Percentiles rank a stretch among this genome's conserved stretches.
These are phyloP conservation scores for Phytophthora pseudosyringae DNA, from an alignment of 352 stramenopile genomes.

Conservation along the genomic window DNA sequence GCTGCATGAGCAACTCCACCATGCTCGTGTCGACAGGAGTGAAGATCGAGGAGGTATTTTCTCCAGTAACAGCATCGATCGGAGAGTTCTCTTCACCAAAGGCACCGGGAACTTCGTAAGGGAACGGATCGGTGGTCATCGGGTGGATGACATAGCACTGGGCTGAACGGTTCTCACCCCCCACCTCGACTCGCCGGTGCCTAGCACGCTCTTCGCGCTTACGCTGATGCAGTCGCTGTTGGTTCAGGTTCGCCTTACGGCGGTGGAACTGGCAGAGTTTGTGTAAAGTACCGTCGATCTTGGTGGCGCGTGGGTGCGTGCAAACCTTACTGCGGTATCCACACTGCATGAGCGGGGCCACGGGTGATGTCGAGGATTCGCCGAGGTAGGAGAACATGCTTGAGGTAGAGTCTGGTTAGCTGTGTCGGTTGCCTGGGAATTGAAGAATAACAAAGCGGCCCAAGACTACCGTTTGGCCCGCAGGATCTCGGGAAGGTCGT, in stretches of 20 bases:
- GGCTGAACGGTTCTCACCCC: too few relatives aligned
- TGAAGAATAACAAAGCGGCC: constrained; percentile 2
- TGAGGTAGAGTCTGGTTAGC: not conserved
- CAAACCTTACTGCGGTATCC: constrained; percentile 66
- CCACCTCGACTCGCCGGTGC: too few relatives aligned
- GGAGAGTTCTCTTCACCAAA: too few relatives aligned
- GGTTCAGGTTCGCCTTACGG: constrained; percentile 61
- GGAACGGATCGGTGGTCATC: too few relatives aligned
- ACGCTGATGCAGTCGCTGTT: constrained; percentile 52
- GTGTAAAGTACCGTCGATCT: constrained; percentile 58
- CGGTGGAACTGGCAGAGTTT: constrained; percentile 68
- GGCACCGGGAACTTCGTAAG: too few relatives aligned
- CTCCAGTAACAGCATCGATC: too few relatives aligned
- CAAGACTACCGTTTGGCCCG: too few relatives aligned
- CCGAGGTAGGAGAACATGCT: constrained; percentile 26
- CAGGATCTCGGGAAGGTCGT: too few relatives aligned
- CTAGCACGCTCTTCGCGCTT: constrained; percentile 26
- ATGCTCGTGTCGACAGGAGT: too few relatives aligned
- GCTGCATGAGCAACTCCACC: too few relatives aligned
- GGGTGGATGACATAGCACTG: too few relatives aligned
- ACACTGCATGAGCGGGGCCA: constrained; percentile 32
- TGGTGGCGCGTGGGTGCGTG: constrained; percentile 49
- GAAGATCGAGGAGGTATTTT: too few relatives aligned
- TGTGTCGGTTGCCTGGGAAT: constrained; percentile 25
- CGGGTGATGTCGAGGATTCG: constrained; percentile 18